Evolutionary conservation across 2,329 filamentous ascomycete genomes (phyloP), one percentile per base, ranked within the genome.

Genomic region (Ceratocystis variospora): DNA sequence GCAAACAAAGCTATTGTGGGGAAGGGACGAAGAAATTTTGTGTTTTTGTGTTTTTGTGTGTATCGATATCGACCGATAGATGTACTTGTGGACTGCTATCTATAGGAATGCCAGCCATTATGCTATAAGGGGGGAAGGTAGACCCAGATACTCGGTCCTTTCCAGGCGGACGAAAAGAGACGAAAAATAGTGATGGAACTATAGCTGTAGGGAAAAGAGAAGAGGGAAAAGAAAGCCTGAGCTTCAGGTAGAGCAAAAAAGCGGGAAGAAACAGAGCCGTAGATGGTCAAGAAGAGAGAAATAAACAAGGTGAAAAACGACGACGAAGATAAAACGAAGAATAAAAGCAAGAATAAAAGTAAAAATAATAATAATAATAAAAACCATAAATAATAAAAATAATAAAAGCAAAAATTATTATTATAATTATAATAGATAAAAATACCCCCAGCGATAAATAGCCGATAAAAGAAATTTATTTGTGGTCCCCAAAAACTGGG

Each of bases 241-340:
- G 55, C 28, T 59, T 59, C 28, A 59, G 55, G 55, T 59, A 59
- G 55, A 37, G 12, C 15, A 59, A 59, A 59, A 59, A 59, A 59
- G 55, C 28, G 55, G 55, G 28, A 59, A 59, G 53, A 59, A 59
- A 41, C 37, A 41, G 10, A 41, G 37, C 37, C 37, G 10, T 12
- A 41, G 37, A 12, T 41, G 37, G 37, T 3, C 10, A 12, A 4
- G 37, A 41, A 41, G 10, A 41, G 37, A 41, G 10, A 48, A 50
- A 50, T 5, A n/a, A 19, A 50, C 10, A 19, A 17, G 6, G 17
- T 50, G 17, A 7, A 37, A 33, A 37, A 10, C 6, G 1, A 3
- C 6, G 1, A 3, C 17, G 10, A 55, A 25, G 7, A 19, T 5
- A 37, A 33, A 37, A 10, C 6, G 1, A 3, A 28, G 10, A 55